phyloP scores from a whole-genome alignment of 495 filamentous ascomycete species.

The Rhypophila decipiens region DNA sequence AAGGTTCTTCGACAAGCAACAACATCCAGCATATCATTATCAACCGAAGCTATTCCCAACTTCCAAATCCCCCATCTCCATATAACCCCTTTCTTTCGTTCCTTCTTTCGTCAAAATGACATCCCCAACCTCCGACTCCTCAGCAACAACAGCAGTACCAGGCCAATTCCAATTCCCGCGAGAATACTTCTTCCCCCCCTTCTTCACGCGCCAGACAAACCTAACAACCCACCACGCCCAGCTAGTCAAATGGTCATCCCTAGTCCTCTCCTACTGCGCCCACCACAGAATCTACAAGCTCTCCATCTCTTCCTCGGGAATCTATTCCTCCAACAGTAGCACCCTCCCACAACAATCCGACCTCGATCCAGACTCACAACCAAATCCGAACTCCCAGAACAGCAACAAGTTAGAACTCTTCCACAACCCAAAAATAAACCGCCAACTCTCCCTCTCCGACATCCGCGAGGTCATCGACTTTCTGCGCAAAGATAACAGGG shows the following conservation, averaged over 20 bases:
- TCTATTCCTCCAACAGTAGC: neutral
- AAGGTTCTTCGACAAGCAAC: too few species aligned
- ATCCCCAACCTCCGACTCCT: too few species aligned
- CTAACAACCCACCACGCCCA: conserved; percentile 67
- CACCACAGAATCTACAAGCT: conserved; percentile 68
- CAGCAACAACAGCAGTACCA: neutral
- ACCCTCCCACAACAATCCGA: neutral
- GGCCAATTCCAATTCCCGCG: conserved; percentile 39
- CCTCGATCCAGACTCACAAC: neutral
- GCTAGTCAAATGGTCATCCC: conserved; percentile 73
- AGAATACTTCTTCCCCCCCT: conserved; percentile 62
- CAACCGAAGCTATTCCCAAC: too few species aligned
- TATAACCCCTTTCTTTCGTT: too few species aligned
- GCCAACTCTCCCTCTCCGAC: conserved; percentile 55
- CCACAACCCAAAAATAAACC: conserved; percentile 43
- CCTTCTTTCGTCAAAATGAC: too few species aligned
- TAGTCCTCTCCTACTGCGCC: conserved; percentile 79
- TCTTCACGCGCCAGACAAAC: conserved; percentile 79
- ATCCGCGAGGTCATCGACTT: conserved; percentile 63
- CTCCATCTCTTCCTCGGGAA: conserved; percentile 37
- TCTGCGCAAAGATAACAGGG: conserved; percentile 62
- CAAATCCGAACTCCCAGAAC: neutral
- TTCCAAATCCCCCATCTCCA: too few species aligned
- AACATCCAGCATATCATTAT: too few species aligned
- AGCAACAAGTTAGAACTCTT: conserved; percentile 35